These are phyloP conservation scores for Clonostachys rhizophaga DNA, from an alignment of 2,329 filamentous ascomycete species.

Conservation along the genomic window DNA sequence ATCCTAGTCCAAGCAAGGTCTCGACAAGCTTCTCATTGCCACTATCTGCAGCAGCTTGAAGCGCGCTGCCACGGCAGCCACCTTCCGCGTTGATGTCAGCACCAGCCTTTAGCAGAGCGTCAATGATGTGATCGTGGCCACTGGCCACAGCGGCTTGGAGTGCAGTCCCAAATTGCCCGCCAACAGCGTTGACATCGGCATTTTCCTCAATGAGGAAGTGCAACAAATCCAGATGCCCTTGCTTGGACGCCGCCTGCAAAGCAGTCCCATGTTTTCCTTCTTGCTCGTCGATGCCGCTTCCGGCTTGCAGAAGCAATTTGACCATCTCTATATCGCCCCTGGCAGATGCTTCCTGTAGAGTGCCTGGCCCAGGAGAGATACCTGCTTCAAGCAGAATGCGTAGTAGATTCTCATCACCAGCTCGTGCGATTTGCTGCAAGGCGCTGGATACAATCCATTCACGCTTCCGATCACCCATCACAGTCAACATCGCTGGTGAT, in stretches of 20 bases:
- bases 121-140: not conserved
- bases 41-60: too few species aligned
- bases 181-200: not conserved
- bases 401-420: too few species aligned
- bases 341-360: not conserved
- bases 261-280: not conserved
- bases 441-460: not conserved
- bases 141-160: not conserved
- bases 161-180: not conserved
- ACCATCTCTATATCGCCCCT: not conserved
- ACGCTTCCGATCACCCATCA: not conserved
- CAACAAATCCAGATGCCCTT: not conserved
- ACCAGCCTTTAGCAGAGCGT: not conserved
- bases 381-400: not conserved
- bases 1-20: too few species aligned
- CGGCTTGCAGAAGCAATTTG: not conserved
- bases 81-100: constrained; percentile 1
- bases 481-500: not conserved
- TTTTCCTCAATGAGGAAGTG: not conserved
- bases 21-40: too few species aligned
- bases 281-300: not conserved
- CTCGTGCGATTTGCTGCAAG: not conserved
- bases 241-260: too few species aligned
- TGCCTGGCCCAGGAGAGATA: not conserved
- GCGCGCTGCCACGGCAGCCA: too few species aligned